A percentile compares a stretch with the other conserved stretches of the same genome.
Evolutionary conservation across 208 protist genomes (phyloP).

Genomic region (Trypanosoma brucei): DNA sequence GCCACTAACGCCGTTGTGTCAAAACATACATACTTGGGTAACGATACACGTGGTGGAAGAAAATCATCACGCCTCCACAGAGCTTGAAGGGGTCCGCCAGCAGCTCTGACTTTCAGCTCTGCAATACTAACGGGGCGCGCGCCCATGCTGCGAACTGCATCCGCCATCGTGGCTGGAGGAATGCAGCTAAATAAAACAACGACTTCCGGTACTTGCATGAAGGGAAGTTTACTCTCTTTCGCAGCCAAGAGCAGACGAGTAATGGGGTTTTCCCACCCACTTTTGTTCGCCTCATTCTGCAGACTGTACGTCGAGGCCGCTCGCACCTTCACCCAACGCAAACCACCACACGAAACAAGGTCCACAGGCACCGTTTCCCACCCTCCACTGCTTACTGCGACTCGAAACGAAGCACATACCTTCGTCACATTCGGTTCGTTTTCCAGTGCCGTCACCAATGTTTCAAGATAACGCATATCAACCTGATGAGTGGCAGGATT

Average conservation of each 20-base stretch:
- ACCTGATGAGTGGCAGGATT: not conserved
- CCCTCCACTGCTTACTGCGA: not conserved
- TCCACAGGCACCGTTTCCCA: conserved; percentile 38
- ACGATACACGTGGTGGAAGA: conserved; percentile 16
- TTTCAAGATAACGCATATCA: conserved; percentile 21
- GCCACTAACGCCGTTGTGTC: conserved; percentile 73
- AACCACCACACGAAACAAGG: conserved; percentile 39
- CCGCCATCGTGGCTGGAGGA: not conserved
- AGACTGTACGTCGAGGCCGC: conserved; percentile 26
- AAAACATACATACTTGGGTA: conserved; percentile 41
- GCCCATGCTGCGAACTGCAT: conserved; percentile 8
- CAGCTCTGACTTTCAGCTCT: not conserved
- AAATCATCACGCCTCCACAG: conserved; percentile 2
- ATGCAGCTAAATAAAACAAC: not conserved
- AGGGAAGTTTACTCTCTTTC: conserved; percentile 19
- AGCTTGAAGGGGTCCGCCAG: not conserved
- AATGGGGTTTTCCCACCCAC: conserved; percentile 18
- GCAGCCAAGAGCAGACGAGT: conserved; percentile 22
- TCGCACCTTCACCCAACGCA: conserved; percentile 68
- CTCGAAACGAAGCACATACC: conserved; percentile 24
- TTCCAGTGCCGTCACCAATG: conserved; percentile 31
- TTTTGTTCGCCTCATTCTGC: conserved; percentile 16
- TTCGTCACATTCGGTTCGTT: conserved; percentile 30
- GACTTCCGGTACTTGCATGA: conserved; percentile 15
- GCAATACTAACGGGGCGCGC: conserved; percentile 4